Base-by-base conservation (phyloP, 2,329 filamentous ascomycete genomes). In the Sphaceloma murrayae region DNA sequence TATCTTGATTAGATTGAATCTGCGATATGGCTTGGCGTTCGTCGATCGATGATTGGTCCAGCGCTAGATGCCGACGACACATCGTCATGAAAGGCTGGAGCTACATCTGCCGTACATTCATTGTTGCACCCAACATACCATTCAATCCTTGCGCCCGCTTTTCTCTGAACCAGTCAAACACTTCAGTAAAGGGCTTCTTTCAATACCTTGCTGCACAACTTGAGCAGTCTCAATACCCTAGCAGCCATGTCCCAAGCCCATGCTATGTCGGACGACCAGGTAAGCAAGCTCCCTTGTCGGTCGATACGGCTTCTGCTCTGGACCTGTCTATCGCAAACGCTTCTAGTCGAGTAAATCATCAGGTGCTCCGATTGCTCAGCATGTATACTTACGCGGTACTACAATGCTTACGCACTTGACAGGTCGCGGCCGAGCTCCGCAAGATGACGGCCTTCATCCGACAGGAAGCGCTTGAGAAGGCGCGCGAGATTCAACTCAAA, bases 381-480 rank as follows among this genome's bases (percentile, higher is more conserved):
- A 48, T n/a, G n/a, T n/a, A n/a, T n/a, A n/a, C n/a, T n/a, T n/a
- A n/a, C n/a, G n/a, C n/a, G n/a, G n/a, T n/a, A n/a, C n/a, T n/a
- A n/a, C n/a, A n/a, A n/a, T n/a, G n/a, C n/a, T n/a, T n/a, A n/a
- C n/a, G n/a, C n/a, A n/a, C n/a, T n/a, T n/a, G n/a, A n/a, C 64
- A 96, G 87, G 91, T 98, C 75, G 81, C 85, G 69, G 81, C 85
- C 69, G 91, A 98, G 79, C 85, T 98, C 69, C 88, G 85, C 75
- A 98, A 98, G 78, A 98, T 98, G 91, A 96, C 91, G 49, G 89
- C 88, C 63, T 98, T 98, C 78, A 98, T 98, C 79, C 85, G 87
- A 67, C 91, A 96, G 71, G 91, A 98, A 72, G 91, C 91, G 48
- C 77, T 83, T 60, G 91, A 98, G 65, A 98, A 98, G 70, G 87